These are phyloP conservation scores for Salinomyces thailandicus DNA, from an alignment of 2,329 filamentous ascomycete genomes.

Conservation along the genomic window DNA sequence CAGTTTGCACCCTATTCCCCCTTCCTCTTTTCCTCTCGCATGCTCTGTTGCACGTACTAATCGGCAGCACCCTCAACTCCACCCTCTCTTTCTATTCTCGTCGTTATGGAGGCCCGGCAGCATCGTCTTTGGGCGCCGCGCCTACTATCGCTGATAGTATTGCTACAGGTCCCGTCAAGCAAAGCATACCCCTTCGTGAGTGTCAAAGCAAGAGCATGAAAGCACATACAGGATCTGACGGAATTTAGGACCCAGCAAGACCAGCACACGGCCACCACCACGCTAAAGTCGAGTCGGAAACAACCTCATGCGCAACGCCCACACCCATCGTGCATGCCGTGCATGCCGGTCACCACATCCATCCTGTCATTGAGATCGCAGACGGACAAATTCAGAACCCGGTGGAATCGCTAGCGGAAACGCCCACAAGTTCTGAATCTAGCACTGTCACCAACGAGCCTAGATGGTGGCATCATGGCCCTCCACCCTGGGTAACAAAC, in stretches of 20 bases:
- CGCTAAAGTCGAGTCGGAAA: neutral
- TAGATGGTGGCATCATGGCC: neutral
- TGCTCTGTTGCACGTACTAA: conserved; percentile 14
- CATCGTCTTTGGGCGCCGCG: conserved; percentile 10
- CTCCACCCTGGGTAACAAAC: no score
- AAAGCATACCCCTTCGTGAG: conserved; percentile 14
- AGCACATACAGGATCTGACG: neutral
- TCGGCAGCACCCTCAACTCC: conserved; percentile 9
- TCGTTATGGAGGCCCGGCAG: conserved; percentile 11
- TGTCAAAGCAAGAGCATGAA: conserved; percentile 1
- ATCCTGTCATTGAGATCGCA: conserved; percentile 8
- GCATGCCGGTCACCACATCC: conserved; percentile 3
- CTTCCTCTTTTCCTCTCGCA: conserved; percentile 4
- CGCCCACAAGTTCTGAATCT: no score
- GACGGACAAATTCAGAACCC: conserved; percentile 12
- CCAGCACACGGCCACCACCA: no score
- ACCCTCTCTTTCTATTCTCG: conserved; percentile 2
- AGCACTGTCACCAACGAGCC: neutral
- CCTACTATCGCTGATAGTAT: conserved; percentile 19
- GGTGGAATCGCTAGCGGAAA: no score
- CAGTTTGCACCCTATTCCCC: conserved; percentile 14
- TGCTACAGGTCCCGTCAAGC: conserved; percentile 16
- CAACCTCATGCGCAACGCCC: no score
- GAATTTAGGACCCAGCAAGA: no score
- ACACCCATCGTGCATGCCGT: neutral